Percentiles rank a stretch among this genome's conserved stretches.
Conservation (phyloP, 1,284 basidiomycete genomes). For the Boletellus sp. region DNA sequence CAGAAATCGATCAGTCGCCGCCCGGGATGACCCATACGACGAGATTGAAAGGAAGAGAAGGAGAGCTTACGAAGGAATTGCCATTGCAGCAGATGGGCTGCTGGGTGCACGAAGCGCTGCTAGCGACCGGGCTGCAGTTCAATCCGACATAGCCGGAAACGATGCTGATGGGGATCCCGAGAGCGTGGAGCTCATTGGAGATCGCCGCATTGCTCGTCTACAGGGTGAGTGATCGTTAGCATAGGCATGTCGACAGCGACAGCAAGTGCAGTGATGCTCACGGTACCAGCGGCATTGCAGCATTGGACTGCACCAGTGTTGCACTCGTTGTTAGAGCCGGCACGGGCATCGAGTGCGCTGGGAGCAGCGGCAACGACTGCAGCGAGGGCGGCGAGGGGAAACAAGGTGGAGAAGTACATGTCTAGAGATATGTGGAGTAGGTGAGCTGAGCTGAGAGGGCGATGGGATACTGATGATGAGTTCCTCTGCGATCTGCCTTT, state of each 20-base stretch:
- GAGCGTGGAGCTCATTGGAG: background rate
- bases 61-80: constrained; percentile 4
- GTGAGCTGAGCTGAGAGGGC: background rate
- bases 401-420: constrained; percentile 2
- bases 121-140: constrained; percentile 2
- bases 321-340: background rate
- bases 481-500: background rate
- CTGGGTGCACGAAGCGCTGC: constrained; percentile 1
- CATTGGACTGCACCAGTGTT: constrained; percentile 5
- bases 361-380: background rate
- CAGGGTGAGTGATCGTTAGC: background rate
- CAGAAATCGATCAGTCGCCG: background rate
- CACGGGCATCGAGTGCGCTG: background rate
- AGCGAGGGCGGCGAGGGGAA: background rate
- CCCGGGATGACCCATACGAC: too few relatives aligned
- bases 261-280: background rate
- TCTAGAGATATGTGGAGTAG: background rate
- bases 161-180: background rate
- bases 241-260: background rate
- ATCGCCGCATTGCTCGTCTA: background rate
- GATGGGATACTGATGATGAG: background rate
- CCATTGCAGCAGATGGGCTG: constrained; percentile 14
- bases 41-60: too few relatives aligned
- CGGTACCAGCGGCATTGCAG: background rate
- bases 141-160: constrained; percentile 1